phyloP scores from a whole-genome alignment of 805 yeast genomes.

The Grigorovia jiainica region DNA sequence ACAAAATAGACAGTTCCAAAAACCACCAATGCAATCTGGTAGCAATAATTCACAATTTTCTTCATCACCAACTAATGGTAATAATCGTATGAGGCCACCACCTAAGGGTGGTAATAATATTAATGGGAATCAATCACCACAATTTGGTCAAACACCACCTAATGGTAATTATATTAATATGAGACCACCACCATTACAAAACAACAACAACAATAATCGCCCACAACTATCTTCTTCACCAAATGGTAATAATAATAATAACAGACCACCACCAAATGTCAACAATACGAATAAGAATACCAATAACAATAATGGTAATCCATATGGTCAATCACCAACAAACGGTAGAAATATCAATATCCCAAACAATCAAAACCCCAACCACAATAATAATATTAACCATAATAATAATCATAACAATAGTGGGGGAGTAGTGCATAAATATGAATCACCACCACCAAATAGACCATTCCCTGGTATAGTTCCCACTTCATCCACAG shows the following conservation, averaged over 20 bases:
- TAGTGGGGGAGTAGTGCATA: no score
- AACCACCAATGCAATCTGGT: not conserved
- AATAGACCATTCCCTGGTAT: constrained; percentile 3
- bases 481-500: not conserved
- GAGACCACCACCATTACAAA: not conserved
- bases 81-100: not conserved
- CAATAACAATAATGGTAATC: no score
- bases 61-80: no score
- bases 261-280: no score
- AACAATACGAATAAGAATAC: no score
- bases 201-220: not conserved
- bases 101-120: not conserved
- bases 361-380: no score
- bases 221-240: not conserved
- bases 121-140: not conserved
- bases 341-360: not conserved
- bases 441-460: constrained; percentile 2
- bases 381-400: no score
- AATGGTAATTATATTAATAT: no score
- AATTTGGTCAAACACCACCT: not conserved
- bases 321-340: not conserved
- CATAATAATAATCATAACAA: no score
- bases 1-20: not conserved
- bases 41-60: no score
- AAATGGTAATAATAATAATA: not conserved